Conservation (phyloP, 768 basidiomycete genomes). For the Coprinopsis cinerea region DNA sequence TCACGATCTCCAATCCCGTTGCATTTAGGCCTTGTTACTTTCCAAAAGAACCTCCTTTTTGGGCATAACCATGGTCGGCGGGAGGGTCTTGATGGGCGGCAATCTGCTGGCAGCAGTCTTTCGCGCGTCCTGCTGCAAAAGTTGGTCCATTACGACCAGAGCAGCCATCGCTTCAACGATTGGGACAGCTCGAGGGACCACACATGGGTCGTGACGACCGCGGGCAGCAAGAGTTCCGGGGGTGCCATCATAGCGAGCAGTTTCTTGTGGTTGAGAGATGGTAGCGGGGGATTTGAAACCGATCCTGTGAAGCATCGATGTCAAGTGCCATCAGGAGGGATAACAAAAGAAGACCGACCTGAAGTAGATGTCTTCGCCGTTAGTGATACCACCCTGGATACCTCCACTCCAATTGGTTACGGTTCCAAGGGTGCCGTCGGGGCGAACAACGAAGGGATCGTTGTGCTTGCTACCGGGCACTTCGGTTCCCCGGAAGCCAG, state of each 20-base stretch:
- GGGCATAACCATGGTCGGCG: slow-evolving; percentile 85
- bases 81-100: slow-evolving; percentile 84
- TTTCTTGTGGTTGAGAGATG: slow-evolving; percentile 86
- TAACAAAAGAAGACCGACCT: slow-evolving; percentile 43
- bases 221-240: slow-evolving; percentile 83
- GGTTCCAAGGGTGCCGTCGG: slow-evolving; percentile 74
- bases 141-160: slow-evolving; percentile 90
- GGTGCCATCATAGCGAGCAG: slow-evolving; percentile 91
- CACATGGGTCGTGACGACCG: slow-evolving; percentile 95
- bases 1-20: neutral
- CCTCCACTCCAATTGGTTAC: slow-evolving; percentile 95
- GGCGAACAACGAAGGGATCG: slow-evolving; percentile 68
- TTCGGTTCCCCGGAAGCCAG: slow-evolving; percentile 92
- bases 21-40: slow-evolving; percentile 7
- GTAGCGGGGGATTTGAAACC: slow-evolving; percentile 99
- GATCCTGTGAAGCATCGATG: slow-evolving; percentile 42
- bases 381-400: slow-evolving; percentile 95
- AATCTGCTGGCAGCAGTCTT: slow-evolving; percentile 67
- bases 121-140: slow-evolving; percentile 86
- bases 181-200: slow-evolving; percentile 93
- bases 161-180: slow-evolving; percentile 99
- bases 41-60: slow-evolving; percentile 19
- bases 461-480: slow-evolving; percentile 93
- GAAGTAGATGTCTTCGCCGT: slow-evolving; percentile 97
- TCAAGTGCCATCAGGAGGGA: neutral